These are phyloP conservation scores for Scutellaria galericulata DNA, from an alignment of 257 asterid genomes.

Conservation along the genomic window DNA sequence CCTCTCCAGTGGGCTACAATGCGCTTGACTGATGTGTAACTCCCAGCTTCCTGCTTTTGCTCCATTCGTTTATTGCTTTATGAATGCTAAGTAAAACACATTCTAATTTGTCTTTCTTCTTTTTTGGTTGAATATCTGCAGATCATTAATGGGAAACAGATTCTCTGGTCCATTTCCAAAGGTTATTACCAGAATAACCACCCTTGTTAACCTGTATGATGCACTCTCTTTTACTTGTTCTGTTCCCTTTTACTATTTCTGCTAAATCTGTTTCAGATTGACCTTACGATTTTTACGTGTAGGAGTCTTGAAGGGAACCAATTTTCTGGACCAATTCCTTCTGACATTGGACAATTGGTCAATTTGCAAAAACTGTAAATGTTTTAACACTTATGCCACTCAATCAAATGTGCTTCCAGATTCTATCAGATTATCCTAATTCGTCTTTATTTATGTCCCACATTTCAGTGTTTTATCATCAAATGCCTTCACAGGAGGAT, in stretches of 20 bases:
- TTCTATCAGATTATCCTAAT: constrained; percentile 26
- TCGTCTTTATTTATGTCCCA: constrained; percentile 7
- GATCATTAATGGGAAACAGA: constrained; percentile 92
- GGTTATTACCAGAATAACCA: constrained; percentile 60
- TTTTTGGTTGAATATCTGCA: constrained; percentile 48
- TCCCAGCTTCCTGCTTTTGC: constrained; percentile 20
- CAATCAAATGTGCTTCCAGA: constrained; percentile 7
- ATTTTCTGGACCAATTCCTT: constrained; percentile 76
- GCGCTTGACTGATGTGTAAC: constrained; percentile 73
- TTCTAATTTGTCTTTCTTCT: background rate
- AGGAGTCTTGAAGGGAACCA: constrained; percentile 91
- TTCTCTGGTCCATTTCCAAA: constrained; percentile 88
- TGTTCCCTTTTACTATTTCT: background rate
- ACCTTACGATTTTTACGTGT: constrained; percentile 35
- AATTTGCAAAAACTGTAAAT: constrained; percentile 75
- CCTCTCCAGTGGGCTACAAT: constrained; percentile 78
- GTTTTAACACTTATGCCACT: constrained; percentile 22
- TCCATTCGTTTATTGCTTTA: constrained; percentile 18
- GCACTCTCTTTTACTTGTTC: constrained; percentile 4
- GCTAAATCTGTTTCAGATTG: constrained; percentile 14
- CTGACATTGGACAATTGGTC: constrained; percentile 64
- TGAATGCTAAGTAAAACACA: constrained; percentile 10
- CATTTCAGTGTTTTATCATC: constrained; percentile 67
- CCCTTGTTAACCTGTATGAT: constrained; percentile 78
- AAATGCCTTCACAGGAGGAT: constrained; percentile 69